Evolutionary conservation across 1,139 yeast genomes (phyloP).

Genomic region (Groenewaldozyma sp.): DNA sequence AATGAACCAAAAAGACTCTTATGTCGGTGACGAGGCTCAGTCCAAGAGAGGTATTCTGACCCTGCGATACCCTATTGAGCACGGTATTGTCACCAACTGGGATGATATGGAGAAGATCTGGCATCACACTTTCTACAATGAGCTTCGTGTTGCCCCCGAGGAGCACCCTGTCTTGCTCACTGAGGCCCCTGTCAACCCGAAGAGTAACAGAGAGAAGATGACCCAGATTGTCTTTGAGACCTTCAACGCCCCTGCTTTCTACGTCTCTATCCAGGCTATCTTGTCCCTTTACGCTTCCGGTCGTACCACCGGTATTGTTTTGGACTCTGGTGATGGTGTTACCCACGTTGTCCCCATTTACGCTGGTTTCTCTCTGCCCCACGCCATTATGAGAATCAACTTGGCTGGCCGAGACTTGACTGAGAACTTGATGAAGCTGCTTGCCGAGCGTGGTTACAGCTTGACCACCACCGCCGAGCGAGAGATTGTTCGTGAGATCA

Average conservation of each 20-base stretch:
- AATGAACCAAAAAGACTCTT: slow-evolving; percentile 99
- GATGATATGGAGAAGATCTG: slow-evolving; percentile 99
- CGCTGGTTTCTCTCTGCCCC: slow-evolving; percentile 99
- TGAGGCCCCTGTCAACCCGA: slow-evolving; percentile 99
- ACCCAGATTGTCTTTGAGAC: slow-evolving; percentile 98
- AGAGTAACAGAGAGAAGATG: slow-evolving; percentile 99
- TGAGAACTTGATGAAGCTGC: slow-evolving; percentile 96
- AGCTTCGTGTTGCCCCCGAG: slow-evolving; percentile 97
- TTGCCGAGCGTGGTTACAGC: slow-evolving; percentile 97
- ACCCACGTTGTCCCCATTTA: slow-evolving; percentile 99
- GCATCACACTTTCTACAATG: slow-evolving; percentile 98
- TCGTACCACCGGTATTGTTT: slow-evolving; percentile 99
- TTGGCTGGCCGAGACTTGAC: slow-evolving; percentile 99
- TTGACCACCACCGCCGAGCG: slow-evolving; percentile 99
- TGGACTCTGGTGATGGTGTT: slow-evolving; percentile 99
- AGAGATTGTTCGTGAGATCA: slow-evolving; percentile 98
- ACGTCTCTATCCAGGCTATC: slow-evolving; percentile 98
- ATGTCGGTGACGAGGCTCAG: slow-evolving; percentile 99
- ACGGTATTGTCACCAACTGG: slow-evolving; percentile 99
- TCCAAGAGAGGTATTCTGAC: slow-evolving; percentile 99
- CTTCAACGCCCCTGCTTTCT: slow-evolving; percentile 98
- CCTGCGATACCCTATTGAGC: slow-evolving; percentile 98
- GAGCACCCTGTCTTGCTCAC: slow-evolving; percentile 97
- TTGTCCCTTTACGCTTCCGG: slow-evolving; percentile 97
- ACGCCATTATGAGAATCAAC: slow-evolving; percentile 97